Conservation (phyloP, 2,329 filamentous ascomycete genomes). For the Diplodia corticola region DNA sequence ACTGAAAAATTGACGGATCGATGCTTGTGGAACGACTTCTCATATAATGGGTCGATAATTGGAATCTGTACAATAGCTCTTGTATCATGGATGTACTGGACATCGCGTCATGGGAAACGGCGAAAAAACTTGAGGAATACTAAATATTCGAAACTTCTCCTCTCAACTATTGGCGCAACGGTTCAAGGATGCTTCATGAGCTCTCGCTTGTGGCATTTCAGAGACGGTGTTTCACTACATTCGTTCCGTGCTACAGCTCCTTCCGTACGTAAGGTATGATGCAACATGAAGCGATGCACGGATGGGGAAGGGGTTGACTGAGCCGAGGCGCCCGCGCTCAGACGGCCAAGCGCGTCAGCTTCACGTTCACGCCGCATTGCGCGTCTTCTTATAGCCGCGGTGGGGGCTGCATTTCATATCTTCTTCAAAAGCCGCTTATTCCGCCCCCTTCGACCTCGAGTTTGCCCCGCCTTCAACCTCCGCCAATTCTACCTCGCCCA, state of each 20-base stretch:
- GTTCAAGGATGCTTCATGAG: not conserved
- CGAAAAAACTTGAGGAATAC: not conserved
- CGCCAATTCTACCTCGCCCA: constrained; percentile 25
- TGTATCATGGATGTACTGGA: not conserved
- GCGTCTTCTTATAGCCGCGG: not conserved
- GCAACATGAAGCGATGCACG: not conserved
- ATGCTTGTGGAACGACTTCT: not conserved
- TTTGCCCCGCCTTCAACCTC: not conserved
- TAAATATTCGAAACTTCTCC: not conserved
- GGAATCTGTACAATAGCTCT: not conserved
- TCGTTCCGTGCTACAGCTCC: too few species aligned
- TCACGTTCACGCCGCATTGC: not conserved
- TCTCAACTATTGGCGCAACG: not conserved
- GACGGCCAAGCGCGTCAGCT: not conserved
- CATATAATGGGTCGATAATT: not conserved
- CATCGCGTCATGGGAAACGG: not conserved
- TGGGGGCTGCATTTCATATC: not conserved
- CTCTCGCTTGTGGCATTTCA: not conserved
- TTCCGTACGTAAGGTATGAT: not conserved
- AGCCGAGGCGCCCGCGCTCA: constrained; percentile 6
- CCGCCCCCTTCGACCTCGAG: not conserved
- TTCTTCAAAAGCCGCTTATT: not conserved
- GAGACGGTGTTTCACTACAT: too few species aligned
- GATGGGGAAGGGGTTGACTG: constrained; percentile 5
- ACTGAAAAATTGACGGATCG: not conserved